A percentile compares a stretch with the other conserved stretches of the same genome.
Evolutionary conservation across 31 red algal genomes (phyloP).

Genomic region (Odonthalia washingtoniensis): DNA sequence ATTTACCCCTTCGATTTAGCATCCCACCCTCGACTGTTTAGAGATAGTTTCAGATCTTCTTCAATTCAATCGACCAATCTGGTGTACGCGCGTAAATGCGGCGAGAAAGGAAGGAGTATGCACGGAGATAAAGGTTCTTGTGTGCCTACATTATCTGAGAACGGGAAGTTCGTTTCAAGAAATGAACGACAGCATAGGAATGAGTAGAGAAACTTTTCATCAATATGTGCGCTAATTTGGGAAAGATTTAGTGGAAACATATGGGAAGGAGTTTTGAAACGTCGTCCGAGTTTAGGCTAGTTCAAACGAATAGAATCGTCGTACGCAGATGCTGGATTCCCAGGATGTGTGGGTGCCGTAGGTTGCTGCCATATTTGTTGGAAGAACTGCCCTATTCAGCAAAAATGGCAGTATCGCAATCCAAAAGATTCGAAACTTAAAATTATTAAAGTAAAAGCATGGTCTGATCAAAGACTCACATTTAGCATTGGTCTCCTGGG

Average conservation of each 20-base stretch:
- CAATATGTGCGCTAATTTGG: background rate
- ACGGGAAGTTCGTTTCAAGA: background rate
- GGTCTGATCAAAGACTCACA: background rate
- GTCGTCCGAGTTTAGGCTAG: background rate
- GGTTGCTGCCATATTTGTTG: no score
- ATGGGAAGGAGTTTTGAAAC: background rate
- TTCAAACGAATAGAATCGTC: background rate
- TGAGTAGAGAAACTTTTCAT: background rate
- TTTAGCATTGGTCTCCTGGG: conserved; percentile 10
- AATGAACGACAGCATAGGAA: background rate
- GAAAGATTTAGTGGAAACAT: background rate
- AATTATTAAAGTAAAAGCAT: background rate
- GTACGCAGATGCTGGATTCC: background rate
- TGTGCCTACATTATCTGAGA: background rate
- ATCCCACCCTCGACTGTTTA: background rate
- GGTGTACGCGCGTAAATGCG: background rate
- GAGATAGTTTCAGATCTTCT: background rate
- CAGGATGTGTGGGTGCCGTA: background rate
- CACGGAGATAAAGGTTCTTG: background rate
- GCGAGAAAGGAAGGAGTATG: no score
- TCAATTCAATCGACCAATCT: background rate
- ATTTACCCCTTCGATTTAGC: background rate
- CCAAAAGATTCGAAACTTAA: background rate
- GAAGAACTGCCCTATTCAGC: no score
- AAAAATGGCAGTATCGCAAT: background rate